phyloP scores from a whole-genome alignment of 352 stramenopile genomes.

The Pythium angustatum region DNA sequence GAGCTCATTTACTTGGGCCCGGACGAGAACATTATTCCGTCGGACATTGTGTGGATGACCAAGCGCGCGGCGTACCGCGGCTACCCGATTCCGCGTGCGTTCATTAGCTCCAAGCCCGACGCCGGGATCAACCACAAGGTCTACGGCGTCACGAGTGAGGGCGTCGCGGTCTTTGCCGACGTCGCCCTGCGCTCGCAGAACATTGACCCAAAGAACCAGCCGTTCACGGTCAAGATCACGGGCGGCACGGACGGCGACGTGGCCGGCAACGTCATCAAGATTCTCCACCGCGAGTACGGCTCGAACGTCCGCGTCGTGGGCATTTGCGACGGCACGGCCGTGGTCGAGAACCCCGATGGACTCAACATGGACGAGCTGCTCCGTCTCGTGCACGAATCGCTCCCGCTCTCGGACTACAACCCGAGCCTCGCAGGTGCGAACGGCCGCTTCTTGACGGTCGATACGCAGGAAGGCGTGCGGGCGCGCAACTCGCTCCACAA shows the following conservation, averaged over 20 bases:
- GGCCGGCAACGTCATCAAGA: conserved; percentile 98
- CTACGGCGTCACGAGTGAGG: conserved; percentile 83
- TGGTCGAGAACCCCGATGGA: conserved; percentile 95
- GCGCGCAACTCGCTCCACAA: conserved; percentile 99
- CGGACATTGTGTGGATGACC: conserved; percentile 83
- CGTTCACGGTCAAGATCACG: conserved; percentile 88
- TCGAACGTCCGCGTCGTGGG: conserved; percentile 94
- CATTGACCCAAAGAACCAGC: conserved; percentile 72
- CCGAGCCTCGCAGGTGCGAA: conserved; percentile 46
- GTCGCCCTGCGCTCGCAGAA: conserved; percentile 74
- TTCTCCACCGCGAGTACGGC: conserved; percentile 92
- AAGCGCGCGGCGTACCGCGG: conserved; percentile 77
- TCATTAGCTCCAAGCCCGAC: conserved; percentile 86
- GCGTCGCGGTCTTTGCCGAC: conserved; percentile 80
- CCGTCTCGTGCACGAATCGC: conserved; percentile 90
- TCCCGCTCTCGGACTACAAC: conserved; percentile 87
- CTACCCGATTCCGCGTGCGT: conserved; percentile 79
- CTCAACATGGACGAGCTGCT: conserved; percentile 94
- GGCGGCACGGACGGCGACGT: conserved; percentile 97
- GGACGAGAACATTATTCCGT: conserved; percentile 83
- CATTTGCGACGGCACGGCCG: conserved; percentile 91
- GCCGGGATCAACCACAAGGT: conserved; percentile 88
- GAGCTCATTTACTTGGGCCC: conserved; percentile 85
- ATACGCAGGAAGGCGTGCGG: conserved; percentile 75
- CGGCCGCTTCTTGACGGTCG: conserved; percentile 85